Evolutionary conservation across 108 stramenopile genomes (phyloP).

Genomic region (Cyclotella sp.): DNA sequence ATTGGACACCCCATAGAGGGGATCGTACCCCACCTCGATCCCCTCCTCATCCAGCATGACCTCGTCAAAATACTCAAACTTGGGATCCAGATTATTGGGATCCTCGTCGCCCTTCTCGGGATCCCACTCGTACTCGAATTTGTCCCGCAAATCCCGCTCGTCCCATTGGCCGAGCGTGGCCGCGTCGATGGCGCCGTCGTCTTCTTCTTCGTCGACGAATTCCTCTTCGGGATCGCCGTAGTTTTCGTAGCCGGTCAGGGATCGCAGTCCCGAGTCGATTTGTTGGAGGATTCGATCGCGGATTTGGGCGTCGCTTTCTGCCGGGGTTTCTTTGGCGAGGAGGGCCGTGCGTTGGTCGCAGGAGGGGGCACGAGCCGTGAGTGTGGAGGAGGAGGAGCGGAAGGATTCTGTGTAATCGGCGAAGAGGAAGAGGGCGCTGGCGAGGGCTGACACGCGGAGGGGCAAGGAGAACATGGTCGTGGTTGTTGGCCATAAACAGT

Average conservation of each 20-base stretch:
- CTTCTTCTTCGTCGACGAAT: conserved; percentile 55
- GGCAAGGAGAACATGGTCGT: not conserved
- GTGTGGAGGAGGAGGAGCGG: not conserved
- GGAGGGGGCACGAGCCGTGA: not conserved
- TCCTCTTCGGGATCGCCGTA: conserved; percentile 39
- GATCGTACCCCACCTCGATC: conserved; percentile 77
- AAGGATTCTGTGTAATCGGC: conserved; percentile 8
- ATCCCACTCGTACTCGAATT: conserved; percentile 84
- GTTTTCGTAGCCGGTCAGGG: conserved; percentile 7
- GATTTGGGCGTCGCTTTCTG: conserved; percentile 16
- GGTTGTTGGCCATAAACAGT: not conserved
- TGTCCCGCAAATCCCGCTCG: conserved; percentile 55
- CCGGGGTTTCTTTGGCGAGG: not conserved
- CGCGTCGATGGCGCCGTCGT: conserved; percentile 74
- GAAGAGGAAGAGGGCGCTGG: conserved; percentile 5
- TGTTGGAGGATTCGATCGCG: conserved; percentile 39
- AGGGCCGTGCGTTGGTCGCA: not conserved
- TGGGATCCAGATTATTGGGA: conserved; percentile 58
- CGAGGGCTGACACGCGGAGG: not conserved
- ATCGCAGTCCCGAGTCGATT: conserved; percentile 29
- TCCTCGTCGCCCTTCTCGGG: conserved; percentile 61
- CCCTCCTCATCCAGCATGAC: conserved; percentile 78
- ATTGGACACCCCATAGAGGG: conserved; percentile 76
- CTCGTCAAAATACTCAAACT: conserved; percentile 41
- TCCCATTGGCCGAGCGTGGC: conserved; percentile 71